Percentiles rank a stretch among this genome's conserved stretches.
Evolutionary conservation across 164 flowering plant genomes (phyloP).

Genomic region (Cinnamomum chago): DNA sequence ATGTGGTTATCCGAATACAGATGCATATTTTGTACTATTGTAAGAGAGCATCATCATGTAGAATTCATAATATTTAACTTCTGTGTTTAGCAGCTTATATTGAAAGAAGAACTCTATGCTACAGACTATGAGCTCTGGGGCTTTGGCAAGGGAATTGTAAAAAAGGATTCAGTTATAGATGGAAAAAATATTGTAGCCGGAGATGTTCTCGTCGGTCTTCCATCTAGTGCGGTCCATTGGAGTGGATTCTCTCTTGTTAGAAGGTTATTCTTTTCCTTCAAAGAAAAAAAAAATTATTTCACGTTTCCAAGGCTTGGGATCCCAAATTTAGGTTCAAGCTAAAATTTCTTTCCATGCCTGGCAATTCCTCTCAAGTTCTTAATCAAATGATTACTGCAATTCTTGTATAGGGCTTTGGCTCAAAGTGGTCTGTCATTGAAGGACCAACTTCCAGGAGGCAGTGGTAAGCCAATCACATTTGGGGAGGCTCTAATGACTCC

Average conservation of each 20-base stretch:
- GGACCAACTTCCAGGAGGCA: conserved; percentile 57
- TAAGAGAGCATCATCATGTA: not conserved
- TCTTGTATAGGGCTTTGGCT: conserved; percentile 55
- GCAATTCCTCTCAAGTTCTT: not conserved
- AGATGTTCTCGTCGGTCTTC: conserved; percentile 87
- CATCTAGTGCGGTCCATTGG: conserved; percentile 96
- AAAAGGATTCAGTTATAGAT: conserved; percentile 77
- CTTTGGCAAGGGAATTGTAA: conserved; percentile 82
- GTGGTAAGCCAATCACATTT: conserved; percentile 36
- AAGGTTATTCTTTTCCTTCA: conserved; percentile 44
- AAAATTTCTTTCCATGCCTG: too few relatives aligned
- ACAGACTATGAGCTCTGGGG: conserved; percentile 91
- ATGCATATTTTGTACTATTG: not conserved
- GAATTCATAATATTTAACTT: not conserved
- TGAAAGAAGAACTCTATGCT: not conserved
- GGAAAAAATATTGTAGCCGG: conserved; percentile 79
- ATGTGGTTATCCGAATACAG: too few relatives aligned
- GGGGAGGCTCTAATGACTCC: conserved; percentile 97
- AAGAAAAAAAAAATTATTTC: too few relatives aligned
- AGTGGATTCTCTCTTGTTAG: conserved; percentile 98
- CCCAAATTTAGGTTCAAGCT: not conserved
- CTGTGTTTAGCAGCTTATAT: conserved; percentile 67
- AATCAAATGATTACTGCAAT: not conserved
- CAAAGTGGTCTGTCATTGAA: conserved; percentile 69
- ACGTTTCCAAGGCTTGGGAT: not conserved